Percentiles rank a stretch among this genome's conserved stretches.
These are phyloP conservation scores for Immersiporthe knoxdaviesiana DNA, from an alignment of 2,329 filamentous ascomycete species.

Conservation along the genomic window DNA sequence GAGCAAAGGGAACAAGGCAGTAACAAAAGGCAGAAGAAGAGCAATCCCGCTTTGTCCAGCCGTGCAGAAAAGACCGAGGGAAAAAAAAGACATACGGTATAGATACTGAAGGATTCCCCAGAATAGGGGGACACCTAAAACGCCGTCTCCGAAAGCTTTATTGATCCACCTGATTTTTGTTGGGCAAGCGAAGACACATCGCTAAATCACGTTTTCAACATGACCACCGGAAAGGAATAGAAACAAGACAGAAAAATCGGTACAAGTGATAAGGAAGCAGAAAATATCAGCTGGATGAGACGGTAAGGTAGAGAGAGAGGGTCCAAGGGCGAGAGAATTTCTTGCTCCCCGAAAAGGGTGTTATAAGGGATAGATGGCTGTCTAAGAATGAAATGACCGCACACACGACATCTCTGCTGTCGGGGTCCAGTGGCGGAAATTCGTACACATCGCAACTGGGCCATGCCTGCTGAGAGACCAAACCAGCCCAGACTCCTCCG, in stretches of 20 bases:
- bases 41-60: constrained; percentile 19
- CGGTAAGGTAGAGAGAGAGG: not conserved
- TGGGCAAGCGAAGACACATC: constrained; percentile 16
- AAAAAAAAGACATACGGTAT: constrained; percentile 24
- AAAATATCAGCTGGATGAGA: too few species aligned
- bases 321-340: not conserved
- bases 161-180: constrained; percentile 6
- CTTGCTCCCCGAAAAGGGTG: constrained; percentile 7
- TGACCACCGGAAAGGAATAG: not conserved
- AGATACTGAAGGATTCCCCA: not conserved
- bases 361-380: not conserved
- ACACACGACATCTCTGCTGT: not conserved
- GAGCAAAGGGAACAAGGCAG: too few species aligned
- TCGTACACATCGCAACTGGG: not conserved
- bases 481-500: not conserved
- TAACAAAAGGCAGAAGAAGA: not conserved
- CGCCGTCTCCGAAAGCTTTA: constrained; percentile 19
- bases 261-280: not conserved
- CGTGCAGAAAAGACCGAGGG: constrained; percentile 8
- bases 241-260: not conserved
- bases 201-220: constrained; percentile 5
- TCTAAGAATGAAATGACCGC: not conserved
- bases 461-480: not conserved
- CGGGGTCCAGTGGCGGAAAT: not conserved
- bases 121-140: constrained; percentile 16